Evolutionary conservation across 805 yeast species (phyloP), one percentile per base, ranked within the genome.

Genomic region (Saturnispora halmiae): DNA sequence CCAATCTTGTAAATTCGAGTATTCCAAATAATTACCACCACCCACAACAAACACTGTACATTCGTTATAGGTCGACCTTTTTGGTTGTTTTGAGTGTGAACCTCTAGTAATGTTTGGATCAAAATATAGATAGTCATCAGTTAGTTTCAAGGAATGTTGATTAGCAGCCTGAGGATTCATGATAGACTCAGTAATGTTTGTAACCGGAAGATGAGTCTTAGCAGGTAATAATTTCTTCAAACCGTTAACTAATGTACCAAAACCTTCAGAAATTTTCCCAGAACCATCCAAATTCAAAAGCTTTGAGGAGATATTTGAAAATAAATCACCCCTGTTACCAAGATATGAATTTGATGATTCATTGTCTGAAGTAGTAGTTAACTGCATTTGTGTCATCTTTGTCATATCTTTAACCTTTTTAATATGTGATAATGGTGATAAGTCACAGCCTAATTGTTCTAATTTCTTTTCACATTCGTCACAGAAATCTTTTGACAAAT

Each of bases 11-110:
- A 92, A 71, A 55, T 90, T 90, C 45, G 88, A 94, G 58, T 90
- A 92, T 64, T 92, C 99, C 47, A 84, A 65, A 58, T 87, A 92
- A 60, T 85, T 88, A 36, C 97, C 97, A 27, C 98, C 98, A 20
- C 98, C 99, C 42, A 92, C 88, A 39, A 88, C 85, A 59, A 92
- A 92, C 16, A 92, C 95, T 37, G 85, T 65, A 2, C 94, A 77
- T 50, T 86, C 92, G 44, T 77, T 77, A 59, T 84, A 86, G 9
- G 79, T 66, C 50, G 80, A 83, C 55, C 95, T 76, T 59, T 77
- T 82, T 29, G 96, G 96, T 28, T 88, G 90, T 51, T 82, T 78
- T 3, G 95, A 78, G 52, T 82, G 88, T 6, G 94, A 81, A 4
- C 97, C 97, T 49, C 97, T 73, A 2, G 85, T 79, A 35, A 73